phyloP scores from a whole-genome alignment of 202 grass and related monocot genomes.

The Eragrostis tef region DNA sequence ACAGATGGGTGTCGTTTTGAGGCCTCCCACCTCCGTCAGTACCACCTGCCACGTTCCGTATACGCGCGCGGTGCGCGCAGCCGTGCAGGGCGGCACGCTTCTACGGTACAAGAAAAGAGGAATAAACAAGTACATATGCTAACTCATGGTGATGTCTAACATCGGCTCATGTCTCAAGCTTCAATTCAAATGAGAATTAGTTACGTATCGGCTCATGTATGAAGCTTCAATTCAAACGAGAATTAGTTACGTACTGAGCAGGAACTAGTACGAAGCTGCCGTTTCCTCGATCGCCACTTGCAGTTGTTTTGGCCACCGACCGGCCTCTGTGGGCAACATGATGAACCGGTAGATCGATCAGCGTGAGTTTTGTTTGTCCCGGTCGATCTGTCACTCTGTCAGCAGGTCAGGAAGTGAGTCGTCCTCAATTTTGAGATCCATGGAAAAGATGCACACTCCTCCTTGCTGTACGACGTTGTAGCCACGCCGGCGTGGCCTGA shows the following conservation, averaged over 20 bases:
- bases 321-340: background rate
- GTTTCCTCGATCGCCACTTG: background rate
- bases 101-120: background rate
- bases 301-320: background rate
- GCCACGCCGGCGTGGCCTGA: constrained; percentile 1
- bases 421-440: constrained; percentile 6
- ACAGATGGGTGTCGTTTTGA: constrained; percentile 23
- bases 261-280: background rate
- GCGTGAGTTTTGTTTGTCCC: background rate
- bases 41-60: constrained; percentile 41
- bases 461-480: background rate
- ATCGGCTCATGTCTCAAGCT: background rate
- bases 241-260: too few species aligned
- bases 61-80: background rate
- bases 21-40: constrained; percentile 26
- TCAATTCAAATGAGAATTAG: background rate
- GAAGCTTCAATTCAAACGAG: too few species aligned
- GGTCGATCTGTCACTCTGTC: background rate
- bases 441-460: background rate
- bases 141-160: background rate
- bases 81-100: constrained; percentile 1
- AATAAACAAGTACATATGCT: background rate
- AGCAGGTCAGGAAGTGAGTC: background rate
- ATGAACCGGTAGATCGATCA: background rate
- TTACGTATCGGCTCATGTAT: too few species aligned